Evolutionary conservation across 148 eudicot species (phyloP), one percentile per base, ranked within the genome.

Genomic region (Rhododendron mucronatum): DNA sequence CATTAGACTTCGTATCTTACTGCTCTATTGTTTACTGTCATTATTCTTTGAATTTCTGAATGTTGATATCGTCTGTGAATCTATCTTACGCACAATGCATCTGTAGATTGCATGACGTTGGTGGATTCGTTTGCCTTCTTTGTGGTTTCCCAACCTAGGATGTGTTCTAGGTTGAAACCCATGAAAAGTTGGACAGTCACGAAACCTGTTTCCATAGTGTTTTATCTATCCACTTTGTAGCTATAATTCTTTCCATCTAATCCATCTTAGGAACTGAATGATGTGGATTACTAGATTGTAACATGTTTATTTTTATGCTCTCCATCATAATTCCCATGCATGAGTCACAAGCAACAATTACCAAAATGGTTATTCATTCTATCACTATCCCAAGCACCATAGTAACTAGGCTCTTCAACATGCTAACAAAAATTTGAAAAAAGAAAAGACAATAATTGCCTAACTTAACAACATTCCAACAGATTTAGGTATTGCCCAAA

Each of bases 231-330:
- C 82, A 79, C 44, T 50, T 16, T 3, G 3, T 20, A 14, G 65
- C 5, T 7, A n/a, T 53, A 35, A 80, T 53, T 80, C 65, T 50
- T 28, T 53, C 65, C 83, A 30, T 41, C 41, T 53, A 63, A 15
- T 80, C 63, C 65, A 81, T 81, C 41, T 80, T 81, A 33, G 15
- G 61, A 80, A 80, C 9, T 53, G 16, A 80, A 79, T 47, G 35
- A 30, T 79, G 59, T 48, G 35, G 82, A 79, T 45, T 16, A 77
- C 1, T 41, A 39, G 50, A 47, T 80, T 33, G 10, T 16, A 51
- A 8, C 65, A 53, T 51, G 35, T 81, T 53, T 0, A 2, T 51
- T 26, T 28, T 18, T 18, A 21, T 18, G 59, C 7, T 7, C 11
- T 81, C 83, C 65, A 55, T 53, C 84, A 71, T 39, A 82, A 20